Conservation (phyloP, 2,329 filamentous ascomycete species). For the Seiridium unicorne region DNA sequence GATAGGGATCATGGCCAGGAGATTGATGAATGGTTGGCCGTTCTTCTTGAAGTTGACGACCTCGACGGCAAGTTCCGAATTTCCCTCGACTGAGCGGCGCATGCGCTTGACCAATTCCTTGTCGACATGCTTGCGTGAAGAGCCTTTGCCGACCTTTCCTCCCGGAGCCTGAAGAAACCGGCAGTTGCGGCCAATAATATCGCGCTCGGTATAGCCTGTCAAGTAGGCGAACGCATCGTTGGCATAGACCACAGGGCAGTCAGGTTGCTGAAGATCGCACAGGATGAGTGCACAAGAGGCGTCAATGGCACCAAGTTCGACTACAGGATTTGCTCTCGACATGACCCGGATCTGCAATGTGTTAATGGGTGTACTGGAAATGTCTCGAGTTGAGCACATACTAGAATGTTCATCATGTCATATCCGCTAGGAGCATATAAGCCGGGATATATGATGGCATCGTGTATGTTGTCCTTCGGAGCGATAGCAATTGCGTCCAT, state of each 20-base stretch:
- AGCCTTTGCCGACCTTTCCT: constrained; percentile 58
- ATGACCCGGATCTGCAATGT: constrained; percentile 56
- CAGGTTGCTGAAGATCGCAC: constrained; percentile 72
- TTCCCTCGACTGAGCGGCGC: constrained; percentile 41
- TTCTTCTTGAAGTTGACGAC: constrained; percentile 81
- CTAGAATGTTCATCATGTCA: constrained; percentile 55
- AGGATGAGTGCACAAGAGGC: constrained; percentile 81
- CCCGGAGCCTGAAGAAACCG: constrained; percentile 80
- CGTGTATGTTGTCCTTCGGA: constrained; percentile 22
- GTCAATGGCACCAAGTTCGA: constrained; percentile 80
- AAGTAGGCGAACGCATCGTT: constrained; percentile 77
- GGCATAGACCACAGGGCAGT: constrained; percentile 80
- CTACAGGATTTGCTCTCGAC: constrained; percentile 67
- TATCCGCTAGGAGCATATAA: constrained; percentile 55
- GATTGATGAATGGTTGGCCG: constrained; percentile 76
- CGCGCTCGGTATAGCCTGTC: constrained; percentile 73
- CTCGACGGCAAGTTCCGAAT: constrained; percentile 45
- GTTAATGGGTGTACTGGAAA: neutral
- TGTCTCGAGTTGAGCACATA: constrained; percentile 28
- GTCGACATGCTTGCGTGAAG: constrained; percentile 65
- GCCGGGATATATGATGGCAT: constrained; percentile 54
- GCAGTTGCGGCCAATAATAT: constrained; percentile 78
- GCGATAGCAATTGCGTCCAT: constrained; percentile 9
- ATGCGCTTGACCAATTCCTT: constrained; percentile 59
- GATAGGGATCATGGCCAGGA: constrained; percentile 83